phyloP scores from a whole-genome alignment of 2,329 filamentous ascomycete genomes.

The Aspergillus transmontanensis region DNA sequence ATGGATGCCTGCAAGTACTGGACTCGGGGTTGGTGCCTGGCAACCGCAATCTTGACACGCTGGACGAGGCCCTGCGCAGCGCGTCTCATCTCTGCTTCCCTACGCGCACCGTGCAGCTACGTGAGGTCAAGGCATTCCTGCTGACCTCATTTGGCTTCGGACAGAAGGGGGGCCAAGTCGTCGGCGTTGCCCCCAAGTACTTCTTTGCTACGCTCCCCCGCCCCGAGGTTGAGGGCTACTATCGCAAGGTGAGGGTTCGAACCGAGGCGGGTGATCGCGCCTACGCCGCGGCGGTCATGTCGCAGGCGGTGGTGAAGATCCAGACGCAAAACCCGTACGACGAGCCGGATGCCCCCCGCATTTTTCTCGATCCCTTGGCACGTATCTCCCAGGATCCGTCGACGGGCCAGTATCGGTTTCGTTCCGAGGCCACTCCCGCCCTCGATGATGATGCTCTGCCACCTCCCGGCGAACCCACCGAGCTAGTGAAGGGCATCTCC shows the following conservation, averaged over 20 bases:
- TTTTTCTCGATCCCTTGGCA: too few relatives aligned
- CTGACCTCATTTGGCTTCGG: constrained; percentile 99
- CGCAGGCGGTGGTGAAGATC: too few relatives aligned
- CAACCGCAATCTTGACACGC: constrained; percentile 40
- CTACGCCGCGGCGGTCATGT: constrained; percentile 69
- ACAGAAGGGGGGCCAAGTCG: constrained; percentile 96
- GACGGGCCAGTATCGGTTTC: too few relatives aligned
- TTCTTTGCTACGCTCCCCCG: constrained; percentile 85
- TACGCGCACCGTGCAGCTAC: constrained; percentile 91
- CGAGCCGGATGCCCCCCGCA: too few relatives aligned
- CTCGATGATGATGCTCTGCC: too few relatives aligned
- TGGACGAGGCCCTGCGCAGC: too few relatives aligned
- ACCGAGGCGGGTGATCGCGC: constrained; percentile 99
- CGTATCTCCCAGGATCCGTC: too few relatives aligned
- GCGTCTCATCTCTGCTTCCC: constrained; percentile 72
- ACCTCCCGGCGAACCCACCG: too few relatives aligned
- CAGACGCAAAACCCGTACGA: too few relatives aligned
- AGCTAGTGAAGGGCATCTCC: too few relatives aligned
- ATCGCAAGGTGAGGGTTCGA: constrained; percentile 84
- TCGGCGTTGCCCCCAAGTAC: constrained; percentile 62
- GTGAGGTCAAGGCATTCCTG: constrained; percentile 97
- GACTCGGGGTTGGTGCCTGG: constrained; percentile 93
- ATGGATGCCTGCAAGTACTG: constrained; percentile 93
- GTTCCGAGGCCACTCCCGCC: too few relatives aligned
- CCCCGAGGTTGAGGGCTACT: constrained; percentile 78